These are phyloP conservation scores for Pezicula rhizophila DNA, from an alignment of 2,329 filamentous ascomycete genomes.

Conservation along the genomic window DNA sequence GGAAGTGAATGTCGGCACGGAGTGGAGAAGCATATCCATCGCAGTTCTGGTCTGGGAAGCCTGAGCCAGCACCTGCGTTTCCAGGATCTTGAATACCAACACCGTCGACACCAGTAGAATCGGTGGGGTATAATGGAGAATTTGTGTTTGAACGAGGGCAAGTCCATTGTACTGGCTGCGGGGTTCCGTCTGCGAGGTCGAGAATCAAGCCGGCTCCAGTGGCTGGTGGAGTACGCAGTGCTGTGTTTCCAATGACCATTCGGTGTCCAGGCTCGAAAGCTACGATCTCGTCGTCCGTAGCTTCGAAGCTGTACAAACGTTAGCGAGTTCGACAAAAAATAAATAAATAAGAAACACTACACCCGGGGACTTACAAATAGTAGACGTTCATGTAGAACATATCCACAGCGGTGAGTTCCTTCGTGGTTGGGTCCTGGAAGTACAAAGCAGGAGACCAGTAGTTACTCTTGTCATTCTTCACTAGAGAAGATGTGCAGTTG, in stretches of 20 bases:
- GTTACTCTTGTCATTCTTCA: slow-evolving; percentile 76
- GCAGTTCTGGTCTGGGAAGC: slow-evolving; percentile 68
- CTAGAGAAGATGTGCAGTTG: slow-evolving; percentile 74
- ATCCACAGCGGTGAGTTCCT: slow-evolving; percentile 48
- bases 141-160: slow-evolving; percentile 48
- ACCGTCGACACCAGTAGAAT: slow-evolving; percentile 47
- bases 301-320: slow-evolving; percentile 45
- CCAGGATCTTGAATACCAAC: slow-evolving; percentile 46
- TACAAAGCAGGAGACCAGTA: slow-evolving; percentile 82
- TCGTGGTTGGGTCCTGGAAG: slow-evolving; percentile 62
- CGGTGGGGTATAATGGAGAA: slow-evolving; percentile 45
- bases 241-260: slow-evolving; percentile 72
- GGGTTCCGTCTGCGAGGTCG: slow-evolving; percentile 43
- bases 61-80: slow-evolving; percentile 51
- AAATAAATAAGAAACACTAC: too few species aligned
- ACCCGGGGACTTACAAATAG: slow-evolving; percentile 52
- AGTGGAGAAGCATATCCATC: slow-evolving; percentile 58
- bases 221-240: slow-evolving; percentile 55
- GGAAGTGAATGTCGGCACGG: slow-evolving; percentile 79
- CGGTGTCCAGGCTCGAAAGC: slow-evolving; percentile 73
- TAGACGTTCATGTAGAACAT: slow-evolving; percentile 72
- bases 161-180: slow-evolving; percentile 53
- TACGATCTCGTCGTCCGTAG: slow-evolving; percentile 56
- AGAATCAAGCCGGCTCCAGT: slow-evolving; percentile 44
- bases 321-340: slow-evolving; percentile 14